phyloP scores from a whole-genome alignment of 768 basidiomycete species.

The Amanita pseudoporphyria region DNA sequence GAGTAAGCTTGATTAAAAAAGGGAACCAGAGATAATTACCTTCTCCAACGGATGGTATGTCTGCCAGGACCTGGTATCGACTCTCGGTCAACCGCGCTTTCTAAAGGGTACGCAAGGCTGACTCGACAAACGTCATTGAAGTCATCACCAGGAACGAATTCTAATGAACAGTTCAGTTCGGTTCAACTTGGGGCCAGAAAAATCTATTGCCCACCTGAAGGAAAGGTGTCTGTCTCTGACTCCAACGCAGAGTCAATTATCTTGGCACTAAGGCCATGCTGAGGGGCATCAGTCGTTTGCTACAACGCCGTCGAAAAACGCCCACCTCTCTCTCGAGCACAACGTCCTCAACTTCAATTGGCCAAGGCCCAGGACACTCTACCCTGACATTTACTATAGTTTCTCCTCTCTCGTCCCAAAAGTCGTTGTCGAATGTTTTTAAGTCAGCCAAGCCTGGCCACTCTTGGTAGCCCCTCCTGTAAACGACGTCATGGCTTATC shows the following conservation, averaged over 20 bases:
- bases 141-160: conserved; percentile 57
- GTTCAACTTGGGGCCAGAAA: background rate
- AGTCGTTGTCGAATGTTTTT: conserved; percentile 38
- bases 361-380: conserved; percentile 46
- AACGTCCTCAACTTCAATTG: conserved; percentile 41
- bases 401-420: conserved; percentile 45
- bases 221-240: conserved; percentile 31
- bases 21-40: conserved; percentile 26
- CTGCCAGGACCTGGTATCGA: conserved; percentile 41
- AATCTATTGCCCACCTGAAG: conserved; percentile 27
- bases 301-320: background rate
- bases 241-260: conserved; percentile 47
- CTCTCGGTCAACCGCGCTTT: conserved; percentile 18
- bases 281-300: background rate
- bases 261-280: conserved; percentile 37
- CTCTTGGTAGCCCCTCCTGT: conserved; percentile 32
- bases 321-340: conserved; percentile 39
- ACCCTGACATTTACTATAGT: conserved; percentile 46
- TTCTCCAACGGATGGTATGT: conserved; percentile 58
- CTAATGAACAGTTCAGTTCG: conserved; percentile 22
- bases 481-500: conserved; percentile 42
- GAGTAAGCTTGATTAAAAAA: conserved; percentile 1
- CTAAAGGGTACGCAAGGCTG: conserved; percentile 31
- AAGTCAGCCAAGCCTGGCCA: conserved; percentile 45
- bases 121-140: conserved; percentile 50